These are phyloP conservation scores for Aspergillus fructus DNA, from an alignment of 2,329 filamentous ascomycete species.

Conservation along the genomic window DNA sequence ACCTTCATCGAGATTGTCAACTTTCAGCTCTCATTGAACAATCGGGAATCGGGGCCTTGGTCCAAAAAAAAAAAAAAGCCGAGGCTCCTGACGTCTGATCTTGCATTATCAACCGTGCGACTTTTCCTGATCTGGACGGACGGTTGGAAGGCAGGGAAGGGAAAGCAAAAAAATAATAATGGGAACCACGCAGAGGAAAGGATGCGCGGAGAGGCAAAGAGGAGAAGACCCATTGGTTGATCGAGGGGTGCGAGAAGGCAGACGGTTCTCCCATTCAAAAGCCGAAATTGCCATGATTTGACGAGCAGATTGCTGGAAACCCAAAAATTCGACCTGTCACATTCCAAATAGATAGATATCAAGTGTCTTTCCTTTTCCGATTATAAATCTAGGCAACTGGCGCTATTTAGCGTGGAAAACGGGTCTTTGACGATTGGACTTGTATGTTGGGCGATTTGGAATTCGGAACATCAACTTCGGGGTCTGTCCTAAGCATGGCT, in stretches of 20 bases:
- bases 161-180: neutral
- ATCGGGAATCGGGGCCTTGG: neutral
- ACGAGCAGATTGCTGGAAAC: neutral
- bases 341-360: constrained; percentile 15
- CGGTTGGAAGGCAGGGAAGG: neutral
- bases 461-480: constrained; percentile 8
- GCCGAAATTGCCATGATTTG: constrained; percentile 5
- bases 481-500: neutral
- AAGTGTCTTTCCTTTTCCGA: neutral
- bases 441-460: constrained; percentile 4
- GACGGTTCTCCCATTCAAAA: neutral
- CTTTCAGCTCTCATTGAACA: neutral
- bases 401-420: constrained; percentile 7
- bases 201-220: neutral
- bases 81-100: neutral
- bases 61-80: neutral
- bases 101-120: constrained; percentile 1
- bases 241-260: neutral
- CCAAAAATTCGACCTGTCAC: constrained; percentile 13
- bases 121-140: neutral
- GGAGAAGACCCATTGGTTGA: neutral
- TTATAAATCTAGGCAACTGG: neutral
- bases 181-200: neutral
- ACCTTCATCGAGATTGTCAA: neutral
- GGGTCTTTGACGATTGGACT: neutral